Percentiles rank a stretch among this genome's conserved stretches.
Conservation (phyloP, 805 yeast species). For the Saccharomycopsis fermentans region DNA sequence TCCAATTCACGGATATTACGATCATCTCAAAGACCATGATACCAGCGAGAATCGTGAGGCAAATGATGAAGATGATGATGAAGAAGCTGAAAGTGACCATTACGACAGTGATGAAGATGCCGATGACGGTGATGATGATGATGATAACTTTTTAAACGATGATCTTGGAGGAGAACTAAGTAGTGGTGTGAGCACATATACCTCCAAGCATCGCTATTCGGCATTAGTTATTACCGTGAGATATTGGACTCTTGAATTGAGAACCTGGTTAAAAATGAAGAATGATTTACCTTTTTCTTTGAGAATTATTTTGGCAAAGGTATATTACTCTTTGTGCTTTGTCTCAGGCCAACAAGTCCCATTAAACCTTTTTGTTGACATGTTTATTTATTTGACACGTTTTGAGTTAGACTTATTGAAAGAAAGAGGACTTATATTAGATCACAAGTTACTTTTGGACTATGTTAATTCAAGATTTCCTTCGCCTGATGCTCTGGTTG, state of each 20-base stretch:
- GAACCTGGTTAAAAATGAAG: slow-evolving; percentile 68
- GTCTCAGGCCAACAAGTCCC: slow-evolving; percentile 63
- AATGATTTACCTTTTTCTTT: slow-evolving; percentile 64
- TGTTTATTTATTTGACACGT: slow-evolving; percentile 47
- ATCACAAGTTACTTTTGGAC: slow-evolving; percentile 27
- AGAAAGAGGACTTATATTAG: slow-evolving; percentile 26
- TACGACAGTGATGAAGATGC: slow-evolving; percentile 33
- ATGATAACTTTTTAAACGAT: slow-evolving; percentile 26
- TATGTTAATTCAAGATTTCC: slow-evolving; percentile 31
- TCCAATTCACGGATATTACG: background rate
- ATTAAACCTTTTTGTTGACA: slow-evolving; percentile 47
- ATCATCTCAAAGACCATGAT: slow-evolving; percentile 24
- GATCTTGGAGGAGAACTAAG: slow-evolving; percentile 23
- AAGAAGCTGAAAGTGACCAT: slow-evolving; percentile 25
- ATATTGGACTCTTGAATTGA: slow-evolving; percentile 82
- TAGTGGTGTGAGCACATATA: slow-evolving; percentile 10
- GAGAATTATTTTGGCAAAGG: slow-evolving; percentile 51
- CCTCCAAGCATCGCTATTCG: slow-evolving; percentile 31
- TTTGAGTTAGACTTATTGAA: slow-evolving; percentile 25
- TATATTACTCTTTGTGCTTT: slow-evolving; percentile 62
- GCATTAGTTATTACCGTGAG: slow-evolving; percentile 67
- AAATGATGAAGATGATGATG: slow-evolving; percentile 25
- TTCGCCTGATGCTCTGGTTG: slow-evolving; percentile 39
- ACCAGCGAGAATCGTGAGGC: slow-evolving; percentile 32
- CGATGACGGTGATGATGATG: slow-evolving; percentile 22